A percentile compares a stretch with the other conserved stretches of the same genome.
Evolutionary conservation across 192 early-diverging fungal species (phyloP).

Genomic region (Coemansia sp.): DNA sequence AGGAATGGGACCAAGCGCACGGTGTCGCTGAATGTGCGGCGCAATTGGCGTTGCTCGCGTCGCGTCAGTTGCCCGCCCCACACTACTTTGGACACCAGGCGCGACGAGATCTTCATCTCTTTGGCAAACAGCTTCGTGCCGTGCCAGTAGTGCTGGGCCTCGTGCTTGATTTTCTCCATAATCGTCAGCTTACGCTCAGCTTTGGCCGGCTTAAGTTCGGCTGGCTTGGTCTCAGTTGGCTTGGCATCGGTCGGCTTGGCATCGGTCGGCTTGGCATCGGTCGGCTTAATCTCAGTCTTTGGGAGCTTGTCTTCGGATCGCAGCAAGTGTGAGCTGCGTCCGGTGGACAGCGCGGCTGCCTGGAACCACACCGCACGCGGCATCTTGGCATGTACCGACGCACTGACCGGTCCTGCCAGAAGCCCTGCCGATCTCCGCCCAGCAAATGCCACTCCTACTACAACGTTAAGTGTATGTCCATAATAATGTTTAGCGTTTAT

Average conservation of each 20-base stretch:
- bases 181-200: slow-evolving; percentile 59
- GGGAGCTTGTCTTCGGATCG: slow-evolving; percentile 1
- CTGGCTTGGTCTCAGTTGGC: neutral
- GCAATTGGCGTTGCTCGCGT: slow-evolving; percentile 85
- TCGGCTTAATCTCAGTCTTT: neutral
- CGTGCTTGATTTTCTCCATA: slow-evolving; percentile 80
- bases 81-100: slow-evolving; percentile 70
- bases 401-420: neutral
- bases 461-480: neutral
- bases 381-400: neutral
- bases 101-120: slow-evolving; percentile 82
- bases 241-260: neutral
- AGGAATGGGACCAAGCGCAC: slow-evolving; percentile 88
- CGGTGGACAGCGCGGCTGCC: slow-evolving; percentile 23
- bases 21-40: slow-evolving; percentile 84
- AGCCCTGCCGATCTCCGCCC: slow-evolving; percentile 9
- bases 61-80: slow-evolving; percentile 77
- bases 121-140: slow-evolving; percentile 87
- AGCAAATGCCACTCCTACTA: slow-evolving; percentile 14
- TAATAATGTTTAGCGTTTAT: neutral
- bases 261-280: neutral
- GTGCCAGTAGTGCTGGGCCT: slow-evolving; percentile 89
- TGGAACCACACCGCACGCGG: slow-evolving; percentile 36
- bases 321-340: slow-evolving; percentile 11
- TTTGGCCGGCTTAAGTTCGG: slow-evolving; percentile 6